Evolutionary conservation across 352 stramenopile species (phyloP), one percentile per base, ranked within the genome.

Genomic region (Globisporangium rhizosaccharum): DNA sequence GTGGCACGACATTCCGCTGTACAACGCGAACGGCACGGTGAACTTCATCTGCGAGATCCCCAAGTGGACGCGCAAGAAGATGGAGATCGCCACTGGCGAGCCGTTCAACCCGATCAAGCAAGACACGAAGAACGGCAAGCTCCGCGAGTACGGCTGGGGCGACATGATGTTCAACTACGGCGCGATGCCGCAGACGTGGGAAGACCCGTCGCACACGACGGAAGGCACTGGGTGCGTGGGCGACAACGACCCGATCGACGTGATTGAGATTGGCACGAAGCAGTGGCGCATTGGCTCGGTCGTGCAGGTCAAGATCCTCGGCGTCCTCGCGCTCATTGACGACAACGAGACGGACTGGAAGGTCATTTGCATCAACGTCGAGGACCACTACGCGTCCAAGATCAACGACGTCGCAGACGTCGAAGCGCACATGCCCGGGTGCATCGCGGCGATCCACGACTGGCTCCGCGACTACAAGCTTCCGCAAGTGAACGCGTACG

Each of bases 391-490:
- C 65, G 97, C 96, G 25, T 79, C 83, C 30, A 85, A 99, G 81
- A 97, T 99, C 70, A 90, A 99, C 78, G 96, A 99, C 73, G 96
- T 99, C 56, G 85, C 88, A 39, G 97, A 99, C 85, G 95, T 99
- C 26, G 96, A 98, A 56, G 76, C 86, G 17, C 87, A 96, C 70
- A 92, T 98, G 82, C 96, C 91, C 14, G 96, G 97, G 63, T 94
- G 83, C 63, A 90, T 97, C 60, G 62, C 79, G 23, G 81, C 76
- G 62, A 98, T 99, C 69, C 85, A 97, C 68, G 95, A 99, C 82
- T 99, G 97, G 97, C 97, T 99, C 73, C 88, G 97, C 65, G 98
- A 98, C 92, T 99, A 99, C 90, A 99, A 99, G 85, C 97, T 98
- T 62, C 97, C 97, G 28, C 96, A 99, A 88, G 80, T 99, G 53